phyloP scores from a whole-genome alignment of 495 filamentous ascomycete species.

The Hyaloscypha bicolor region DNA sequence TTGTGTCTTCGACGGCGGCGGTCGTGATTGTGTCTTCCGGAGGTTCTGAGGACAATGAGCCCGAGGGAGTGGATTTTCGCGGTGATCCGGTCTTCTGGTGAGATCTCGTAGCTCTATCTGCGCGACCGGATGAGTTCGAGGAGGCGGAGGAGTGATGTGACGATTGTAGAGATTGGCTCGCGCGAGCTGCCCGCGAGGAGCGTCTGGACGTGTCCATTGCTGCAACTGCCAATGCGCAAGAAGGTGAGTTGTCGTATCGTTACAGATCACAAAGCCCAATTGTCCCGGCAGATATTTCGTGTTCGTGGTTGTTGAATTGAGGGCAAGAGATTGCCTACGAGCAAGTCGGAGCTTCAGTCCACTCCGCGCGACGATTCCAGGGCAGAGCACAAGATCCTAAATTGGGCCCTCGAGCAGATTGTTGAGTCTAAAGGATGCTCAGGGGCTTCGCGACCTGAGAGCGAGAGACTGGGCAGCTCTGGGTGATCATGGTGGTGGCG shows the following conservation, averaged over 20 bases:
- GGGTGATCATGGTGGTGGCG: conserved; percentile 25
- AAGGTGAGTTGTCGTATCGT: not conserved
- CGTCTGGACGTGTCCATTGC: conserved; percentile 66
- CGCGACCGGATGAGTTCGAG: conserved; percentile 61
- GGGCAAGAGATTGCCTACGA: not conserved
- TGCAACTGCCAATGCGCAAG: conserved; percentile 4
- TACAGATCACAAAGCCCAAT: conserved; percentile 1
- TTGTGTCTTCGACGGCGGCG: conserved; percentile 57
- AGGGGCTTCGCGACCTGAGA: conserved; percentile 17
- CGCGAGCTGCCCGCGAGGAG: conserved; percentile 81
- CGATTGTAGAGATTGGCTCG: conserved; percentile 69
- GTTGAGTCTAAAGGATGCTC: conserved; percentile 23
- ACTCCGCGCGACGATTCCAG: not conserved
- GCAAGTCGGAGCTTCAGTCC: conserved; percentile 24
- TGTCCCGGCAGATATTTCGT: not conserved
- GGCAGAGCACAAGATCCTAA: not conserved
- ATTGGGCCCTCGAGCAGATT: conserved; percentile 16
- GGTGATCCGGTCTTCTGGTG: conserved; percentile 74
- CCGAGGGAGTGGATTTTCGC: conserved; percentile 70
- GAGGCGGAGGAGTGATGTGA: conserved; percentile 81
- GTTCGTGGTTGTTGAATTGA: conserved; percentile 18
- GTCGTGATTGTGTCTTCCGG: conserved; percentile 63
- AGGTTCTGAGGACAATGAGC: conserved; percentile 76
- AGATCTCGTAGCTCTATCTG: conserved; percentile 69
- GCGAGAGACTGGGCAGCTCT: conserved; percentile 9